phyloP scores from a whole-genome alignment of 768 basidiomycete genomes.

The Lentinus tigrinus region DNA sequence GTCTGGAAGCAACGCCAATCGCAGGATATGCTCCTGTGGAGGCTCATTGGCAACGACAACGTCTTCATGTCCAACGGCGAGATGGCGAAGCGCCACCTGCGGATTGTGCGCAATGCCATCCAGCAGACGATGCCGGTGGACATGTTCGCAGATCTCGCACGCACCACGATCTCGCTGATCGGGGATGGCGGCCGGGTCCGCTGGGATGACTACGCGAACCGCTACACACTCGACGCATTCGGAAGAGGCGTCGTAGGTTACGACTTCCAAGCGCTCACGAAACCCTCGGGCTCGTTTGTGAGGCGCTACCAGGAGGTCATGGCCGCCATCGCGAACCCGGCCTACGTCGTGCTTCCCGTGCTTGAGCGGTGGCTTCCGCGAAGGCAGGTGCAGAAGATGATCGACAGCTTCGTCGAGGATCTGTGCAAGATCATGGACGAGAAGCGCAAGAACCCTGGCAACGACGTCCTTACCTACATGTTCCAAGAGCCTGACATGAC shows the following conservation, averaged over 20 bases:
- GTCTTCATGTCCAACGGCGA: constrained; percentile 40
- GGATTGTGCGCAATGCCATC: constrained; percentile 34
- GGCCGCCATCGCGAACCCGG: constrained; percentile 7
- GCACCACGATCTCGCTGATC: constrained; percentile 34
- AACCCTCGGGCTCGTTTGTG: constrained; percentile 13
- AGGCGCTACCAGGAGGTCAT: constrained; percentile 13
- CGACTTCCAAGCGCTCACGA: constrained; percentile 17
- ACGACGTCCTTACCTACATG: constrained; percentile 14
- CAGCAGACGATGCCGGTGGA: constrained; percentile 34
- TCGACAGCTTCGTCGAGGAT: constrained; percentile 9
- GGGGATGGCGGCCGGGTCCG: constrained; percentile 29
- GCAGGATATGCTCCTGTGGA: constrained; percentile 36
- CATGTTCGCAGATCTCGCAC: constrained; percentile 31
- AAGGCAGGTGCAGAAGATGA: neutral
- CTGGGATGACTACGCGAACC: constrained; percentile 25
- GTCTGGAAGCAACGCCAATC: constrained; percentile 27
- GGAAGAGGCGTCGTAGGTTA: constrained; percentile 13
- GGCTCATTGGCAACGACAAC: constrained; percentile 35
- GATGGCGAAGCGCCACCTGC: constrained; percentile 37
- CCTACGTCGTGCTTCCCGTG: constrained; percentile 9
- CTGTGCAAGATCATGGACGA: constrained; percentile 1
- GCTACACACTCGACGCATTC: constrained; percentile 18
- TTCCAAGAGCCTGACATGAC: constrained; percentile 16
- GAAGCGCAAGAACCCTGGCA: constrained; percentile 9
- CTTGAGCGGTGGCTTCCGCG: constrained; percentile 12